phyloP scores from a whole-genome alignment of 176 grass and related monocot genomes.

The Cenchrus purpureus region DNA sequence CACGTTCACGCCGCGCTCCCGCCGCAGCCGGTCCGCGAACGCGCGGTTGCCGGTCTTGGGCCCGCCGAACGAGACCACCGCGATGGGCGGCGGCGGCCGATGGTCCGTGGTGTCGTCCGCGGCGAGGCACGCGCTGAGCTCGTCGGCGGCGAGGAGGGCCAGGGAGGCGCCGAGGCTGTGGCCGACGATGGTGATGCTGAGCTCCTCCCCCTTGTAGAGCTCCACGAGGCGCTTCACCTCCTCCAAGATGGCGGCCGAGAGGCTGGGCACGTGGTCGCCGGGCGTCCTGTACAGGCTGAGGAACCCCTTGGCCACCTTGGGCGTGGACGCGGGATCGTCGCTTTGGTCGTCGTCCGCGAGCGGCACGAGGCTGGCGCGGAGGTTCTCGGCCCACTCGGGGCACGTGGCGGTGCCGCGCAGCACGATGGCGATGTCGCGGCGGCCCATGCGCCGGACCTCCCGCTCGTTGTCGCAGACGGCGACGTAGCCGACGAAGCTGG shows the following conservation, averaged over 20 bases:
- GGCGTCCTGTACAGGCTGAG: constrained; percentile 70
- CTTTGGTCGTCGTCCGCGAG: neutral
- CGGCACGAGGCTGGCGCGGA: constrained; percentile 59
- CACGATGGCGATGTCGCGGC: constrained; percentile 71
- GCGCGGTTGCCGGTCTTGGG: constrained; percentile 59
- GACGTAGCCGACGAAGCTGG: constrained; percentile 72
- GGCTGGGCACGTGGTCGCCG: constrained; percentile 56
- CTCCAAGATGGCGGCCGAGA: constrained; percentile 54
- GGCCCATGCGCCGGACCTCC: constrained; percentile 77
- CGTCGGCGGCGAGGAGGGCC: constrained; percentile 74
- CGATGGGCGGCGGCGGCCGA: constrained; percentile 41
- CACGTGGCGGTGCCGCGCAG: constrained; percentile 80
- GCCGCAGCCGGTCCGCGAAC: constrained; percentile 56
- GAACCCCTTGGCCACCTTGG: constrained; percentile 77
- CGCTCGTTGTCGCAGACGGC: constrained; percentile 71
- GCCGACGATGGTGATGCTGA: constrained; percentile 75
- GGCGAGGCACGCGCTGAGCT: constrained; percentile 51
- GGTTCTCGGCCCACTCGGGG: constrained; percentile 85
- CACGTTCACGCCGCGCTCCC: constrained; percentile 46
- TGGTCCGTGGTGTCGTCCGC: neutral
- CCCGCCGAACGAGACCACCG: constrained; percentile 74
- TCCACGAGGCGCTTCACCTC: constrained; percentile 57
- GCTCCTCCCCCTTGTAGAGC: constrained; percentile 69
- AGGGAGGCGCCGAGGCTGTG: constrained; percentile 79
- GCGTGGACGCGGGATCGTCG: neutral